Base-by-base conservation (phyloP, 768 basidiomycete species). In the Serendipita sp. region DNA sequence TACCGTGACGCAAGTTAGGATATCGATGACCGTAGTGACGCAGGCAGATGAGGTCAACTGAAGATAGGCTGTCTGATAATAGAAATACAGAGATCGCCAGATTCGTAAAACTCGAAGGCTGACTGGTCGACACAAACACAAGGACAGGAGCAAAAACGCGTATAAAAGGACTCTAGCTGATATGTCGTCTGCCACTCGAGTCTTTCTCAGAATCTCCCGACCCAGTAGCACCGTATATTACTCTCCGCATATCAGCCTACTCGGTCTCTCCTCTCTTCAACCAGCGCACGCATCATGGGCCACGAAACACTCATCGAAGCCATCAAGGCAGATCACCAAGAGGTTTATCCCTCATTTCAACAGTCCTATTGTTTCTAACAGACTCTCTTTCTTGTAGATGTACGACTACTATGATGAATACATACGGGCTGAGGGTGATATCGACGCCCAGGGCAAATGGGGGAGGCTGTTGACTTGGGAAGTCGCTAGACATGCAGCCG, bases 401-500 rank as follows among this genome's bases (percentile, higher is more conserved):
- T 80, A 81, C 67, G 76, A 79, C 54, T 83, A 80, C 67, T 79
- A 83, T 66, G 76, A 80, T 60, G 71, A 80, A 60, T 84, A 82
- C 71, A 70, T 74, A 35, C 74, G 72, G 62, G 65, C 65, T 13
- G 5, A 70, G 0, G 78, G 76, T 1, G 75, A 84, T 68, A 64
- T 71, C 30, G 79, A 81, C 38, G 77, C 76, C 0, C 80, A 83
- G 70, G 73, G 70, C 2, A 78, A 81, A 5, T 84, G 82, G 83
- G 75, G 80, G 0, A 75, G 75, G 51, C 83, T 83, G 70, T 73
- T 85, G 3, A 76, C 73, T 11, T 85, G 83, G 83, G 82, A 83
- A 72, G 74, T 85, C 45, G 83, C 82, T 1, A 65, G 69, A 0
- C 83, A 85, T 66, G 80, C 83, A 2, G 78, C 80, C 4, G 82